These are phyloP conservation scores for Salix suchowensis DNA, from an alignment of 345 rosid species.

Conservation along the genomic window DNA sequence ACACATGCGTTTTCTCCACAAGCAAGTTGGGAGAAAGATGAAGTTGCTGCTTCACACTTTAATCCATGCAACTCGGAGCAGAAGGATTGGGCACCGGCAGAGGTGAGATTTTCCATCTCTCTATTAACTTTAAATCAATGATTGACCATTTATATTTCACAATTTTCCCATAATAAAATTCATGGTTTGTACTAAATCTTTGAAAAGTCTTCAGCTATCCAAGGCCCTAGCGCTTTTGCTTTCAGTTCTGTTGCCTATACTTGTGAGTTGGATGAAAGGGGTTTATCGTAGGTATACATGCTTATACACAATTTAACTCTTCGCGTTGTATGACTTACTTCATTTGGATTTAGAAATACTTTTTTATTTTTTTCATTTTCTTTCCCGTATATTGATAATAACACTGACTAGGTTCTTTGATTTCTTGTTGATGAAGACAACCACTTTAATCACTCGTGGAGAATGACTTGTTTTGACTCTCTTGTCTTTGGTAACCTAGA, in stretches of 20 bases:
- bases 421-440: neutral
- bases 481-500: neutral
- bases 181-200: neutral
- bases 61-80: constrained; percentile 7
- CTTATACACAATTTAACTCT: neutral
- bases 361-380: neutral
- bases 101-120: constrained; percentile 25
- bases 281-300: neutral
- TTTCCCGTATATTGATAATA: neutral
- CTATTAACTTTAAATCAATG: neutral
- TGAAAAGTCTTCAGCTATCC: neutral
- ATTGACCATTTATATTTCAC: neutral
- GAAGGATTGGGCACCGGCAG: neutral
- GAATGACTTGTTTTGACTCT: neutral
- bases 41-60: constrained; percentile 12
- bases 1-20: constrained; percentile 31
- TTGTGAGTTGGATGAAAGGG: neutral
- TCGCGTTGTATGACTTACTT: neutral
- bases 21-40: constrained; percentile 12
- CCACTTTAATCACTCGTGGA: neutral
- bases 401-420: neutral
- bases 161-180: neutral
- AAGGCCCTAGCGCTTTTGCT: neutral
- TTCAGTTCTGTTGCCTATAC: neutral
- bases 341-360: neutral